Evolutionary conservation across 208 protist genomes (phyloP), one percentile per base, ranked within the genome.

Genomic region (Novymonas esmeraldas): DNA sequence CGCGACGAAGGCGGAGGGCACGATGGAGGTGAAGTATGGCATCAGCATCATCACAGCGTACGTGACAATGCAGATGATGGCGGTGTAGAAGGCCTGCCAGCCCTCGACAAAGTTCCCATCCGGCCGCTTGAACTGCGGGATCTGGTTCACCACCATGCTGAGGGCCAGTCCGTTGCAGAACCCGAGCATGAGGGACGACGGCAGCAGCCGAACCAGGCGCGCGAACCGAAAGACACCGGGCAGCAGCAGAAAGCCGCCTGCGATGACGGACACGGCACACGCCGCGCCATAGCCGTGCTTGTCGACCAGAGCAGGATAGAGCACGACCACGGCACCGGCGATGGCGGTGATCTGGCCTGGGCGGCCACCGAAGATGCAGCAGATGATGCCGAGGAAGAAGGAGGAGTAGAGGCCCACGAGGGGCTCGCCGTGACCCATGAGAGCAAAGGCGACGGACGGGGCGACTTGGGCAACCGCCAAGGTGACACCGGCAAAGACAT

Each of bases 31-130:
- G 56, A 86, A 82, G 73, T 80, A 80, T 20, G 81, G 81, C 71
- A 86, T 70, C 4, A 86, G 66, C 76, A 86, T 82, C 76, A 86
- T 86, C 50, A 86, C 58, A 14, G 73, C 69, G 60, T 76, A 86
- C 28, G 81, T 78, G 26, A 86, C 54, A 45, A 86, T 49, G 55
- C 76, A 86, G 42, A 86, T 81, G 46, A 86, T 67, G 41, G 73
- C 52, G 18, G 76, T 80, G 68, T 77, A 79, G 63, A 86, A 65
- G 0, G 81, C 81, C 29, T 67, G 61, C 45, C 61, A 63, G 11
- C 76, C 81, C 2, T 63, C 76, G 3, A 77, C 56, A 64, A 72
- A 86, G 48, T 79, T 60, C 56, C 76, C 81, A 16, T 70, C 72
- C 28, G 64, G 66, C 39, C 80, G 73, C 55, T 75, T 72, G 66